Percentiles rank a stretch among this genome's conserved stretches.
phyloP scores from a whole-genome alignment of 805 yeast species.

The Hanseniaspora osmophila region DNA sequence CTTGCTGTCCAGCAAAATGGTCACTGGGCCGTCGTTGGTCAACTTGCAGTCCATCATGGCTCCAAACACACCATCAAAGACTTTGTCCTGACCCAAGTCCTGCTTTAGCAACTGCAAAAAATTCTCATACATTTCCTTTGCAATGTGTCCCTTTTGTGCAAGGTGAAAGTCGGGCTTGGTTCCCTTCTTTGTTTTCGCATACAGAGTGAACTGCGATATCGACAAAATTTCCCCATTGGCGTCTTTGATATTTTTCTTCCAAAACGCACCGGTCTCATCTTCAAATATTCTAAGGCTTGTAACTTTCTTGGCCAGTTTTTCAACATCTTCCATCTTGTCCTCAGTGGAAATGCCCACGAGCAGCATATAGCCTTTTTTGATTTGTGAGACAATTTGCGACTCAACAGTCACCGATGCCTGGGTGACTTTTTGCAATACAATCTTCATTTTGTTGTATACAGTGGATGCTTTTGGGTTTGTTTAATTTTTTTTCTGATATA shows the following conservation, averaged over 20 bases:
- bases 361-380: slow-evolving; percentile 60
- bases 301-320: slow-evolving; percentile 53
- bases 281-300: slow-evolving; percentile 61
- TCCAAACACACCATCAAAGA: slow-evolving; percentile 83
- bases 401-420: slow-evolving; percentile 84
- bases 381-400: slow-evolving; percentile 49
- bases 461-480: background rate
- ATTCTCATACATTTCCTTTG: slow-evolving; percentile 29
- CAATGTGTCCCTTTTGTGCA: slow-evolving; percentile 70
- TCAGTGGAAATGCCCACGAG: slow-evolving; percentile 72
- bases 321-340: slow-evolving; percentile 65
- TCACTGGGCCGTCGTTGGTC: slow-evolving; percentile 88
- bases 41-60: slow-evolving; percentile 93
- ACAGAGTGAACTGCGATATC: slow-evolving; percentile 84
- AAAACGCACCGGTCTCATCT: slow-evolving; percentile 43
- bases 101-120: slow-evolving; percentile 35
- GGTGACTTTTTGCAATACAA: slow-evolving; percentile 81
- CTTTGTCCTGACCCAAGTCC: slow-evolving; percentile 48
- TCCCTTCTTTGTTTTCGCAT: slow-evolving; percentile 78
- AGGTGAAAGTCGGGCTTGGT: slow-evolving; percentile 88
- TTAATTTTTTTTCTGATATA: background rate
- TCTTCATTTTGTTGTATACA: slow-evolving; percentile 41
- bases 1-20: slow-evolving; percentile 66
- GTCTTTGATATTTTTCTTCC: slow-evolving; percentile 63
- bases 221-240: slow-evolving; percentile 61